Base-by-base conservation (phyloP, 2,329 filamentous ascomycete genomes). In the Pseudogymnoascus sp. region DNA sequence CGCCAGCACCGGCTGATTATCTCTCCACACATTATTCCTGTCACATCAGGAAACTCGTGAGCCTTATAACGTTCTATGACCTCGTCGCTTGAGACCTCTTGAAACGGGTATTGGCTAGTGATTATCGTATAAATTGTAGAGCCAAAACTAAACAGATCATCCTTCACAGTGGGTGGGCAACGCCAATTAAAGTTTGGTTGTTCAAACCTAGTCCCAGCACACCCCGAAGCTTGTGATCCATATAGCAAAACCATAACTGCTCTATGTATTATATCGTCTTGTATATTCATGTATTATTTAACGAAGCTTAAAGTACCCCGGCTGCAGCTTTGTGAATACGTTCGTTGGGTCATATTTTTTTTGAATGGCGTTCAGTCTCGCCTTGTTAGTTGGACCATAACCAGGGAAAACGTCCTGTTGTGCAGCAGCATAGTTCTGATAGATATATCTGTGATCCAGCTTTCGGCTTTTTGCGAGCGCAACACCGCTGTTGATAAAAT, bases 391-490 rank as follows among this genome's bases (percentile, higher is more conserved):
- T 42, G 68, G 61, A 0, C 76, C 76, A 64, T 77, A 78, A 1
- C 74, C 67, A 5, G 61, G 44, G 34, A 77, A 70, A 2, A 75
- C 71, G 62, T 73, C 69, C 65, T 78, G 75, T 25, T 69, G 68
- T 4, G 64, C 59, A 21, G 68, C 69, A 1, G 75, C 75, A 65
- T 78, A 78, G 65, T 78, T 77, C 34, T 76, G 67, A 64, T 77
- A 78, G 6, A 69, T 64, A 59, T 61, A 71, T 3, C 12, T 23
- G 62, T 69, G 36, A 21, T 64, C 14, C n/a, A 40, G 37, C 37
- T 40, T 40, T 16, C 37, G 37, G 14, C n/a, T 16, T 8, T 40
- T 40, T 7, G 37, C 14, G 37, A 40, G 37, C 37, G 37, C n/a
- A 6, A 40, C 37, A 5, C 37, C n/a, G 5, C n/a, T 16, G 37